A percentile compares a stretch with the other conserved stretches of the same genome.
Conservation (phyloP, 495 filamentous ascomycete genomes). For the Clohesyomyces aquaticus region DNA sequence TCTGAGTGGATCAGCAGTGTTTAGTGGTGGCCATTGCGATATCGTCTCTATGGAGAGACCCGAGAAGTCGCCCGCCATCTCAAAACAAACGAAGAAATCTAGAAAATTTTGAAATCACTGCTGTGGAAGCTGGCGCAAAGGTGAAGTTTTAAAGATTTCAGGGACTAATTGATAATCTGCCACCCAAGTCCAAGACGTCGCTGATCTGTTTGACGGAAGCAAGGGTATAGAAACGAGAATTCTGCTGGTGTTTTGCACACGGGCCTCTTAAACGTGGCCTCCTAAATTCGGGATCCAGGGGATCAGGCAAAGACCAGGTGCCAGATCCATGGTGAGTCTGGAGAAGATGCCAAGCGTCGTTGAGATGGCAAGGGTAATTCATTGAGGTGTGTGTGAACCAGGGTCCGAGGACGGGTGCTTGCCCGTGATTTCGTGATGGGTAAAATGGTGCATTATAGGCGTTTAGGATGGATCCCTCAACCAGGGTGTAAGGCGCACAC, state of each 20-base stretch:
- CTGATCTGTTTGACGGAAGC: neutral
- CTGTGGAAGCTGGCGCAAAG: neutral
- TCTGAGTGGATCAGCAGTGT: conserved; percentile 10
- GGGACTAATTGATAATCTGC: neutral
- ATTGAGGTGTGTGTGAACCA: neutral
- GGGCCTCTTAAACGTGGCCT: neutral
- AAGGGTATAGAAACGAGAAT: neutral
- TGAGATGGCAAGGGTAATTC: neutral
- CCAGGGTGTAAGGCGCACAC: conserved; percentile 5
- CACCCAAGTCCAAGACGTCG: neutral
- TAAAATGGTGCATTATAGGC: conserved; percentile 17
- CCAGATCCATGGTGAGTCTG: conserved; percentile 22
- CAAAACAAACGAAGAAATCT: neutral
- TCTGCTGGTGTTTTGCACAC: neutral
- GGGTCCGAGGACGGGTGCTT: neutral
- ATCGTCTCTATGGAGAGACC: conserved; percentile 10
- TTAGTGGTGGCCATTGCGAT: conserved; percentile 27
- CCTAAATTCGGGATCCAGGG: conserved; percentile 3
- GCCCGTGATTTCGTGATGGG: neutral
- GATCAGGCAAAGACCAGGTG: conserved; percentile 13
- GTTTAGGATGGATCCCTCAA: conserved; percentile 1
- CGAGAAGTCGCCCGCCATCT: conserved; percentile 33
- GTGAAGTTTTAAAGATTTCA: neutral
- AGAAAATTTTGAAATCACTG: neutral
- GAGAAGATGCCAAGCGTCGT: conserved; percentile 16